Percentiles rank a stretch among this genome's conserved stretches.
Conservation (phyloP, 148 eudicot species). For the Cornus florida region DNA sequence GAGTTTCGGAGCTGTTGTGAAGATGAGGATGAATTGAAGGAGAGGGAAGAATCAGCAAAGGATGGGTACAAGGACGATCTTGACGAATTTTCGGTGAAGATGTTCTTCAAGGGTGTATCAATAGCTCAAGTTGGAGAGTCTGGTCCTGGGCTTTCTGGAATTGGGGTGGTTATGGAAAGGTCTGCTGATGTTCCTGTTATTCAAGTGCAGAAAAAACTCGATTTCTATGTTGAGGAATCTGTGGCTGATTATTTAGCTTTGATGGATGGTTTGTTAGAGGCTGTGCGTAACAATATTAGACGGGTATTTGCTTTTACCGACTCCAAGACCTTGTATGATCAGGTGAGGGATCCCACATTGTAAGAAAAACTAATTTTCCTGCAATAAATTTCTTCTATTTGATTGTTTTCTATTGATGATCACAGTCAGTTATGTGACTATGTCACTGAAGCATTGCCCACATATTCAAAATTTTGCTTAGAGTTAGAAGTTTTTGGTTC, state of each 20-base stretch:
- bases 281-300: conserved; percentile 32
- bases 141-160: conserved; percentile 59
- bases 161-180: conserved; percentile 72
- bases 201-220: conserved; percentile 79
- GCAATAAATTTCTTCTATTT: background rate
- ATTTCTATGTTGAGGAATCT: conserved; percentile 63
- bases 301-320: conserved; percentile 59
- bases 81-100: conserved; percentile 40
- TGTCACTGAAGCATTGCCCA: too few relatives aligned
- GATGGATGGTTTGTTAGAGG: conserved; percentile 68
- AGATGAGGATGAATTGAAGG: conserved; percentile 45
- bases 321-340: conserved; percentile 57
- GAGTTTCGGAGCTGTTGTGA: conserved; percentile 75
- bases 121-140: conserved; percentile 45
- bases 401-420: background rate
- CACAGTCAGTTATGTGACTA: background rate
- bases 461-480: too few relatives aligned
- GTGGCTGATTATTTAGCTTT: conserved; percentile 78
- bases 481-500: too few relatives aligned
- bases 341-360: conserved; percentile 37
- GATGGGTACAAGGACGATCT: conserved; percentile 22
- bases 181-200: conserved; percentile 25
- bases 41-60: conserved; percentile 37
- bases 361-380: background rate
- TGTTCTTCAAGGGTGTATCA: conserved; percentile 76